These are phyloP conservation scores for Populus hybrid DNA, from an alignment of 441 rosid genomes.

Conservation along the genomic window DNA sequence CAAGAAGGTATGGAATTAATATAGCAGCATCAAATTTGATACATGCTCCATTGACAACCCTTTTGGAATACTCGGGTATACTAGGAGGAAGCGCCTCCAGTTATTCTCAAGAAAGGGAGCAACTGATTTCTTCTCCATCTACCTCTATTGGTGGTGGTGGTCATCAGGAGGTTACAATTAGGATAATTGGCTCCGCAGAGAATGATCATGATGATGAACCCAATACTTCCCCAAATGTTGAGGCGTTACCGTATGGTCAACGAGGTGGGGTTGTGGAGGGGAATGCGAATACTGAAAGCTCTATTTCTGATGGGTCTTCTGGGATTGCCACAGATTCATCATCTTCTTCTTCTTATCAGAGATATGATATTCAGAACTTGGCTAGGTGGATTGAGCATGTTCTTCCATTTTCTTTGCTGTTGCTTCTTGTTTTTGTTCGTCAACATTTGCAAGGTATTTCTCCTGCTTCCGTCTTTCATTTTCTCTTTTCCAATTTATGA, in stretches of 20 bases:
- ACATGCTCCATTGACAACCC: conserved; percentile 73
- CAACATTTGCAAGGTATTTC: conserved; percentile 62
- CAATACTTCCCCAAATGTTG: conserved; percentile 3
- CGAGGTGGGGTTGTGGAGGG: background rate
- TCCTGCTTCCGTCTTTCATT: background rate
- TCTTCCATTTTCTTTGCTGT: conserved; percentile 61
- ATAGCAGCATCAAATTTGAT: conserved; percentile 52
- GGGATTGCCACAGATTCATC: conserved; percentile 10
- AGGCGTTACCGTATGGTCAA: conserved; percentile 7
- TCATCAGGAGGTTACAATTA: conserved; percentile 71
- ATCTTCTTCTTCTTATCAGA: conserved; percentile 30
- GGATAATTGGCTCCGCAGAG: conserved; percentile 57
- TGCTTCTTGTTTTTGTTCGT: conserved; percentile 62
- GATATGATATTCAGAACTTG: conserved; percentile 65
- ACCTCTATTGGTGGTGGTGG: conserved; percentile 27
- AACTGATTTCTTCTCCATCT: conserved; percentile 21
- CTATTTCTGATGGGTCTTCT: background rate
- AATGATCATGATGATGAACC: conserved; percentile 22
- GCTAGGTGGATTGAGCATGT: conserved; percentile 69
- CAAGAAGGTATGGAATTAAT: conserved; percentile 23
- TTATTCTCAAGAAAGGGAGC: conserved; percentile 13
- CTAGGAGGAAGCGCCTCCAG: conserved; percentile 35
- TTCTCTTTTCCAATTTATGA: background rate
- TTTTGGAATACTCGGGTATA: conserved; percentile 76
- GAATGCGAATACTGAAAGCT: conserved; percentile 2